These are phyloP conservation scores for Panicum virgatum DNA, from an alignment of 202 grass and related monocot genomes.

Conservation along the genomic window DNA sequence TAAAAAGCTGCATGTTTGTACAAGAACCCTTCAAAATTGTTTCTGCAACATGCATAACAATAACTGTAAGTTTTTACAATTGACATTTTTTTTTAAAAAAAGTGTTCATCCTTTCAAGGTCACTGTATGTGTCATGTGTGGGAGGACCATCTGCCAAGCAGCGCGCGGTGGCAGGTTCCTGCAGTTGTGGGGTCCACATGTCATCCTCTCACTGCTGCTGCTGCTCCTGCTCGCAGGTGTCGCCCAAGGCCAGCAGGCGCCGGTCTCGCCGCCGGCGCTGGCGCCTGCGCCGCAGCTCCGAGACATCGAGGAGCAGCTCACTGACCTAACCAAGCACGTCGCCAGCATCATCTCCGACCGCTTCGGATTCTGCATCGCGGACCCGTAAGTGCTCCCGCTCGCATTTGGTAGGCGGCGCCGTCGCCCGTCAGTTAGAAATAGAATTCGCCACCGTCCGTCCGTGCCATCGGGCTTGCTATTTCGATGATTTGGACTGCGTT, in stretches of 20 bases:
- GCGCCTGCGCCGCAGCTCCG: neutral
- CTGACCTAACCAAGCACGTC: slow-evolving; percentile 36
- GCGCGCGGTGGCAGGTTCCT: neutral
- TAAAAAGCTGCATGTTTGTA: too few species aligned
- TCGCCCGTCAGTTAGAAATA: neutral
- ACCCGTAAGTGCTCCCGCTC: slow-evolving; percentile 33
- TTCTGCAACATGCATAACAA: too few species aligned
- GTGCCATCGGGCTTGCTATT: neutral
- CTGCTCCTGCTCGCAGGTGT: neutral
- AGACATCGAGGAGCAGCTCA: slow-evolving; percentile 10
- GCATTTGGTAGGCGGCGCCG: neutral
- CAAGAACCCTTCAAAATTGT: too few species aligned
- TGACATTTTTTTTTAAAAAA: too few species aligned
- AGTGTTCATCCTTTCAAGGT: too few species aligned
- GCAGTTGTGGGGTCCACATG: neutral
- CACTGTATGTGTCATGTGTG: too few species aligned
- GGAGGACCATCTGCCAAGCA: too few species aligned
- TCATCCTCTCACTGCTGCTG: neutral
- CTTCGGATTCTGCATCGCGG: slow-evolving; percentile 58
- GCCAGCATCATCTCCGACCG: slow-evolving; percentile 25
- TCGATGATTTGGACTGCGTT: neutral
- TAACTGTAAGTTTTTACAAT: too few species aligned
- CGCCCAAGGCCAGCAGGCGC: neutral
- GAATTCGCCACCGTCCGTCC: too few species aligned
- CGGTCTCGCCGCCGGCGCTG: too few species aligned